phyloP scores from a whole-genome alignment of 1,284 basidiomycete genomes.

The Chondrostereum purpureum region DNA sequence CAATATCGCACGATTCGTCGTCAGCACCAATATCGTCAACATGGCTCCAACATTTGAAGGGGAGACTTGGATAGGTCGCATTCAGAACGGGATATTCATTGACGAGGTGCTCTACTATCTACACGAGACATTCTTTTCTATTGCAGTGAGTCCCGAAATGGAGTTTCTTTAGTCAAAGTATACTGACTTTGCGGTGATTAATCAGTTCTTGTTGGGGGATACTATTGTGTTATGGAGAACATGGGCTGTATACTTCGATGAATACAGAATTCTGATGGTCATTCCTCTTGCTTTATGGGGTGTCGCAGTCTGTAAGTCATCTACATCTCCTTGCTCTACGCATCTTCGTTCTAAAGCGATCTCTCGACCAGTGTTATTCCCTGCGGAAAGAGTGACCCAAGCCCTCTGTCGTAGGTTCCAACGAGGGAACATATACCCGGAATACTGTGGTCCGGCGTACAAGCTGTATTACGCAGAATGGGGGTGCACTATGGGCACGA shows the following conservation, averaged over 20 bases:
- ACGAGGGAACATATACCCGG: neutral
- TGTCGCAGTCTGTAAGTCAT: neutral
- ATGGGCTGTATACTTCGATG: neutral
- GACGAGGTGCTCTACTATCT: neutral
- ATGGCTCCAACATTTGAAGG: neutral
- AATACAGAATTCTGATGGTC: neutral
- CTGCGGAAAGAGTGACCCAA: neutral
- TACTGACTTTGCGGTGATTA: no score
- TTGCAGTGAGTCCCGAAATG: no score
- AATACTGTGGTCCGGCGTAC: neutral
- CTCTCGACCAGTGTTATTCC: neutral
- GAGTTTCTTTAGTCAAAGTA: no score
- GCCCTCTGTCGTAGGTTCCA: neutral
- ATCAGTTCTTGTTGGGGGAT: neutral
- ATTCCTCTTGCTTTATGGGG: neutral
- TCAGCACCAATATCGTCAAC: neutral
- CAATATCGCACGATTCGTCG: neutral
- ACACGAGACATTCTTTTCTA: neutral
- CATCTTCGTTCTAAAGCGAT: no score
- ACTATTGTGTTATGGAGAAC: neutral
- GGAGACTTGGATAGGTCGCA: neutral
- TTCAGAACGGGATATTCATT: neutral
- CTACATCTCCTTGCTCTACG: neutral
- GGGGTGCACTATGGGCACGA: neutral
- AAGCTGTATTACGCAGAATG: neutral